Evolutionary conservation across 352 stramenopile genomes (phyloP).

Genomic region (Globisporangium middletonii): DNA sequence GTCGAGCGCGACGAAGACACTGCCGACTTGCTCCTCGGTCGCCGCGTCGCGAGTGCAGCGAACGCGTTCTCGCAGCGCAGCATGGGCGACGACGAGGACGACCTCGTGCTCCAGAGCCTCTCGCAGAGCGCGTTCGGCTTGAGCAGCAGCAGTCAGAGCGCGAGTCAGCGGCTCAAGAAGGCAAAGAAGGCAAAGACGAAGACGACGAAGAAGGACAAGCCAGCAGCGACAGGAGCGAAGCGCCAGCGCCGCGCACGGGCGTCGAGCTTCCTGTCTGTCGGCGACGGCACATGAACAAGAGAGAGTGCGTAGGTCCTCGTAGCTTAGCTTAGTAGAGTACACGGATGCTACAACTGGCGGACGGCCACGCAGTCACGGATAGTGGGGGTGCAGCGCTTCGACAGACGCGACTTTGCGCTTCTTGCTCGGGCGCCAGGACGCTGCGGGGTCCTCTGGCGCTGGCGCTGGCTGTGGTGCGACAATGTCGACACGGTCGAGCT

Average conservation of each 20-base stretch:
- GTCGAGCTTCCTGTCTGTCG: slow-evolving; percentile 10
- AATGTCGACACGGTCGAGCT: neutral
- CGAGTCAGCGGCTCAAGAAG: slow-evolving; percentile 13
- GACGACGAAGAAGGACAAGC: neutral
- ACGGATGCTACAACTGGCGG: neutral
- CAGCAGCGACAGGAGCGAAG: neutral
- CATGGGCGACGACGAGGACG: slow-evolving; percentile 45
- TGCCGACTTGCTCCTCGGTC: slow-evolving; percentile 47
- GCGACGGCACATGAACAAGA: neutral
- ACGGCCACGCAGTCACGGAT: neutral
- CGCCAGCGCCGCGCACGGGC: neutral
- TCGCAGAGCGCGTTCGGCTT: slow-evolving; percentile 51
- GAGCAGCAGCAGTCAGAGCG: slow-evolving; percentile 23
- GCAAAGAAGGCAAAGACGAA: slow-evolving; percentile 6
- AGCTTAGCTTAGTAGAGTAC: neutral
- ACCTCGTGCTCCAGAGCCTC: slow-evolving; percentile 70
- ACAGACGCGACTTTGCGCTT: slow-evolving; percentile 35
- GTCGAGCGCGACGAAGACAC: slow-evolving; percentile 28
- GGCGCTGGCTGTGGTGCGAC: no score
- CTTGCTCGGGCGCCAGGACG: slow-evolving; percentile 30
- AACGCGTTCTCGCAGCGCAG: slow-evolving; percentile 49
- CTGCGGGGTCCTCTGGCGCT: neutral
- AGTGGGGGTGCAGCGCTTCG: slow-evolving; percentile 12
- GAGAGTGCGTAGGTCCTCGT: no score
- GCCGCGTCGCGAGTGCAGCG: slow-evolving; percentile 18